phyloP scores from a whole-genome alignment of 805 yeast species.

The Pichia exigua region DNA sequence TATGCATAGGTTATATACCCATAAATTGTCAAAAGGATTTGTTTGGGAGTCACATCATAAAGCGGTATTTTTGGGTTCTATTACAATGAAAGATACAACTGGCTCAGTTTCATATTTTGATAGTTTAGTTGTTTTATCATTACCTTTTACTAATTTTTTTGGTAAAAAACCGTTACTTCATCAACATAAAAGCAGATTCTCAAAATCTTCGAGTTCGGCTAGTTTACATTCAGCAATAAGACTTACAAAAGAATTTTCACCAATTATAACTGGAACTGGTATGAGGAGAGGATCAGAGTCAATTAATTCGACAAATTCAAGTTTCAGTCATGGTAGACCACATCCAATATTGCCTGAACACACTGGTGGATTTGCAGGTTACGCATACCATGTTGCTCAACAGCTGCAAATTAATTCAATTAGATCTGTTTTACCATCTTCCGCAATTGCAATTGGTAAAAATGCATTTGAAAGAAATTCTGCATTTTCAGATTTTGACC shows the following conservation, averaged over 20 bases:
- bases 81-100: constrained; percentile 37
- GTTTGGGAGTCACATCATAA: constrained; percentile 77
- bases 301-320: background rate
- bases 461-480: constrained; percentile 63
- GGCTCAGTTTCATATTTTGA: constrained; percentile 43
- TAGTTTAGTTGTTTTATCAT: constrained; percentile 38
- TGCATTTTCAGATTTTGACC: constrained; percentile 61
- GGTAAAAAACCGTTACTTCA: constrained; percentile 10
- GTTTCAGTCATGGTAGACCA: background rate
- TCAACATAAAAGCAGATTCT: background rate
- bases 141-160: constrained; percentile 45
- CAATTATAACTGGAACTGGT: background rate
- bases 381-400: constrained; percentile 71
- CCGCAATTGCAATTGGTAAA: constrained; percentile 71
- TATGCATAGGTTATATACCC: constrained; percentile 45
- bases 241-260: background rate
- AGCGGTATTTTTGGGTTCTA: constrained; percentile 50
- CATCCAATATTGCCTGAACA: background rate
- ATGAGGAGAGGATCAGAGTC: background rate
- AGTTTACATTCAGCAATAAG: background rate
- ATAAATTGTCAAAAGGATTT: constrained; percentile 59
- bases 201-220: background rate
- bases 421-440: constrained; percentile 64
- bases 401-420: constrained; percentile 57
- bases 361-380: constrained; percentile 50